Evolutionary conservation across 768 basidiomycete genomes (phyloP).

Genomic region (Mycena olivaceomarginata): DNA sequence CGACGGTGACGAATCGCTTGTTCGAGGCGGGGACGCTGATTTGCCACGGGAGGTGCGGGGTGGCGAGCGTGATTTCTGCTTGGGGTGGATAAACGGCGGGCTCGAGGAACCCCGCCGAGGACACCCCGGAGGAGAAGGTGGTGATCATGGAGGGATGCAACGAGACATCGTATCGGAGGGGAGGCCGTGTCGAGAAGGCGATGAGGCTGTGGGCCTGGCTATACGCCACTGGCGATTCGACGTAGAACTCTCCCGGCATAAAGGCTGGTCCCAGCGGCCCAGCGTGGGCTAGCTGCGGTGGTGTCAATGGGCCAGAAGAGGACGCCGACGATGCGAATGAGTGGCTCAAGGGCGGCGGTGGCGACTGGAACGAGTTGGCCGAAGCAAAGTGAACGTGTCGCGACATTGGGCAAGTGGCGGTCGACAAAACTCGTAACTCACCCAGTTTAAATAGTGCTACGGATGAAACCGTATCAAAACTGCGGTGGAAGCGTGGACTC

Average conservation of each 20-base stretch:
- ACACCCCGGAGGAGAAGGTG: background rate
- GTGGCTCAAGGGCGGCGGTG: background rate
- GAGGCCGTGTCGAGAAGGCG: background rate
- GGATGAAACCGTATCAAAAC: background rate
- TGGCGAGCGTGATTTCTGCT: background rate
- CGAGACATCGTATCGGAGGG: background rate
- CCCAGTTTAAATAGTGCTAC: background rate
- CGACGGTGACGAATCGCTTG: background rate
- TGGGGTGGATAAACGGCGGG: slow-evolving; percentile 6
- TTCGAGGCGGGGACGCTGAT: slow-evolving; percentile 13
- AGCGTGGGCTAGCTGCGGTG: background rate
- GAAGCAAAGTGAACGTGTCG: background rate
- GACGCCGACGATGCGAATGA: background rate
- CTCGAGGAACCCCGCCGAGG: background rate
- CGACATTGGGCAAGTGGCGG: background rate
- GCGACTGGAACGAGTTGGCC: background rate
- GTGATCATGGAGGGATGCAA: background rate
- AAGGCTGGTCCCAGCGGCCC: background rate
- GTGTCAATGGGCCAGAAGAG: background rate
- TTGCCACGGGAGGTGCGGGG: slow-evolving; percentile 5
- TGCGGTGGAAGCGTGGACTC: background rate
- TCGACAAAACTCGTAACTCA: background rate
- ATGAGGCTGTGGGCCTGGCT: background rate
- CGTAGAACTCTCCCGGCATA: background rate
- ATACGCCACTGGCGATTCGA: background rate